These are phyloP conservation scores for Hevea brasiliensis DNA, from an alignment of 345 rosid genomes.

Conservation along the genomic window DNA sequence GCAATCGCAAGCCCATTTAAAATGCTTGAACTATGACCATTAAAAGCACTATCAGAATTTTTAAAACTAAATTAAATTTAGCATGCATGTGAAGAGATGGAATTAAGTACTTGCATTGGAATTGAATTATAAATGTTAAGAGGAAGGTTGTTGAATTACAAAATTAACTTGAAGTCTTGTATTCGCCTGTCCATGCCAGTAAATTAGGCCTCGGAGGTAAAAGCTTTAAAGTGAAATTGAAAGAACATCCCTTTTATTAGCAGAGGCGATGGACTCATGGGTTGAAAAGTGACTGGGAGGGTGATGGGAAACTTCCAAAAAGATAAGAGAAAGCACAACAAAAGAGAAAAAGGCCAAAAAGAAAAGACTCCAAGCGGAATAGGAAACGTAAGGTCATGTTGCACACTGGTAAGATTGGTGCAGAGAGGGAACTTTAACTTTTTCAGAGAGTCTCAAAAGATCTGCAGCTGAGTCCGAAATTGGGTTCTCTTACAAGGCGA, in stretches of 20 bases:
- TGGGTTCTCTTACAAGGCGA: constrained; percentile 22
- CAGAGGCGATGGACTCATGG: background rate
- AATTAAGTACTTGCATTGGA: too few relatives aligned
- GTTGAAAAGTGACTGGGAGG: background rate
- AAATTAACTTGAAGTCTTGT: too few relatives aligned
- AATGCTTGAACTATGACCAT: too few relatives aligned
- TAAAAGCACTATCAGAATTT: too few relatives aligned
- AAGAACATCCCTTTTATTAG: background rate
- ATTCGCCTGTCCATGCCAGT: background rate
- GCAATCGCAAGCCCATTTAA: too few relatives aligned
- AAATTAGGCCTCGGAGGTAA: background rate
- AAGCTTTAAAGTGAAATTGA: background rate
- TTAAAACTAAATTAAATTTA: too few relatives aligned
- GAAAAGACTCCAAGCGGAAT: constrained; percentile 9
- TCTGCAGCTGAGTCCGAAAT: constrained; percentile 11
- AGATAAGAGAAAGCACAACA: constrained; percentile 15
- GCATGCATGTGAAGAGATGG: too few relatives aligned
- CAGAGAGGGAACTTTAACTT: background rate
- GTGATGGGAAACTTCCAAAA: constrained; percentile 47
- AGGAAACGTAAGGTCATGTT: constrained; percentile 26
- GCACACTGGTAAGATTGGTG: background rate
- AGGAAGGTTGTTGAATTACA: too few relatives aligned
- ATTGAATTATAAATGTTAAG: too few relatives aligned
- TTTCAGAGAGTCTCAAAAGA: constrained; percentile 25
- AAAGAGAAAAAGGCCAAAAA: constrained; percentile 24